A percentile compares a stretch with the other conserved stretches of the same genome.
phyloP scores from a whole-genome alignment of 805 yeast species.

The Candida argentea region DNA sequence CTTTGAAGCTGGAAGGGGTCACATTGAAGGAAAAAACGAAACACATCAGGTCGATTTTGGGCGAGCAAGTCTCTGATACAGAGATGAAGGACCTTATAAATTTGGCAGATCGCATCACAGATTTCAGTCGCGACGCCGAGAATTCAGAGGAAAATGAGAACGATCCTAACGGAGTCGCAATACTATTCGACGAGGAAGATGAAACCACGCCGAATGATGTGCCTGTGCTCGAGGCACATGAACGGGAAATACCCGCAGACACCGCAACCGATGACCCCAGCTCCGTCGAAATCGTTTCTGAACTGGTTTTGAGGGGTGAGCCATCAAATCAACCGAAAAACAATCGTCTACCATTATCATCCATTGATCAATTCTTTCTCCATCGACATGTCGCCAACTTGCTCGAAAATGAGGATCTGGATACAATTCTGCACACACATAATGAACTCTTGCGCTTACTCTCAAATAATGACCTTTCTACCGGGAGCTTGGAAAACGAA shows the following conservation, averaged over 20 bases:
- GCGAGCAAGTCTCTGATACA: slow-evolving; percentile 25
- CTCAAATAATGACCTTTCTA: slow-evolving; percentile 20
- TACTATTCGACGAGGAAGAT: slow-evolving; percentile 13
- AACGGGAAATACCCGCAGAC: slow-evolving; percentile 1
- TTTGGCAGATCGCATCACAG: slow-evolving; percentile 40
- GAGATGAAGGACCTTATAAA: slow-evolving; percentile 37
- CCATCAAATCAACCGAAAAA: background rate
- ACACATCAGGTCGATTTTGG: slow-evolving; percentile 43
- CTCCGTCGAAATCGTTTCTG: slow-evolving; percentile 25
- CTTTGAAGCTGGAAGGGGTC: slow-evolving; percentile 36
- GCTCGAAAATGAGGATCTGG: slow-evolving; percentile 27
- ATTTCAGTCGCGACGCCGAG: slow-evolving; percentile 22
- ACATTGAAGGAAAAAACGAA: slow-evolving; percentile 35
- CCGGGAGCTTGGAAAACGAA: slow-evolving; percentile 42
- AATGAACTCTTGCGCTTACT: slow-evolving; percentile 31
- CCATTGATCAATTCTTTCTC: slow-evolving; percentile 37
- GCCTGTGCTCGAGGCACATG: slow-evolving; percentile 2
- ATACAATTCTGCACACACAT: slow-evolving; percentile 26
- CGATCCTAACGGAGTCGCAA: slow-evolving; percentile 13
- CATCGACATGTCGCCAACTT: slow-evolving; percentile 36
- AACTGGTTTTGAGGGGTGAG: slow-evolving; percentile 1
- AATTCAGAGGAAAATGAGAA: slow-evolving; percentile 7
- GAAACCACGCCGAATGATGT: slow-evolving; percentile 2
- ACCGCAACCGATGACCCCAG: slow-evolving; percentile 10
- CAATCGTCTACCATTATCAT: slow-evolving; percentile 5